phyloP scores from a whole-genome alignment of 1,284 basidiomycete genomes.

The Phellopilus nigrolimitatus region DNA sequence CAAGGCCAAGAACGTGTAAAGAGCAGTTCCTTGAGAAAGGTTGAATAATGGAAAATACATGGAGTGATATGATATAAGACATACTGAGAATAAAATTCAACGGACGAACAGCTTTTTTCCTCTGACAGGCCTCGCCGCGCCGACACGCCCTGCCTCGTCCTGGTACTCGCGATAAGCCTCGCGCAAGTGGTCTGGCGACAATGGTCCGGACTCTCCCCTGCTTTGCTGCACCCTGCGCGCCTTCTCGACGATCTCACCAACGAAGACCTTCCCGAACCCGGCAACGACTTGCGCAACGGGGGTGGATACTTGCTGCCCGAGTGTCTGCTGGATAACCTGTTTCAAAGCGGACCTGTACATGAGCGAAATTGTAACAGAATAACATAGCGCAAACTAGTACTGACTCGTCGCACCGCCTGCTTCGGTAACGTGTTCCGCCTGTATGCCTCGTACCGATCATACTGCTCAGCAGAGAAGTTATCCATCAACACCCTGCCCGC shows the following conservation, averaged over 20 bases:
- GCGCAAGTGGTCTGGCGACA: constrained; percentile 82
- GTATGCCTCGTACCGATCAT: constrained; percentile 86
- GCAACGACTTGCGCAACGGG: constrained; percentile 86
- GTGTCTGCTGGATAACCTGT: constrained; percentile 79
- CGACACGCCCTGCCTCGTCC: constrained; percentile 72
- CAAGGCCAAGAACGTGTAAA: neutral
- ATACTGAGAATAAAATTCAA: constrained; percentile 28
- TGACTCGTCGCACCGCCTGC: constrained; percentile 73
- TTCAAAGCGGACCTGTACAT: neutral
- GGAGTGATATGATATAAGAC: constrained; percentile 1
- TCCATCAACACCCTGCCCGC: constrained; percentile 75
- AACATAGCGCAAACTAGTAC: constrained; percentile 22
- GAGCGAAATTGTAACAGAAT: neutral
- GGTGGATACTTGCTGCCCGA: constrained; percentile 79
- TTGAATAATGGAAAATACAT: neutral
- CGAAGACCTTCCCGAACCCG: constrained; percentile 87
- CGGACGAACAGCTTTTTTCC: constrained; percentile 63
- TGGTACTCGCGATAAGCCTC: constrained; percentile 85
- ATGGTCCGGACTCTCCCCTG: constrained; percentile 68
- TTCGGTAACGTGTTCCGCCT: constrained; percentile 80
- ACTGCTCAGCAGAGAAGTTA: constrained; percentile 78
- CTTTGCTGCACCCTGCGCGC: constrained; percentile 75
- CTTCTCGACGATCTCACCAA: constrained; percentile 88
- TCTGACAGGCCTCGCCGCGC: constrained; percentile 63
- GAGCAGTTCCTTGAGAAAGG: neutral